Evolutionary conservation across 352 stramenopile genomes (phyloP), one percentile per base, ranked within the genome.

Genomic region (Phytophthora pisi): DNA sequence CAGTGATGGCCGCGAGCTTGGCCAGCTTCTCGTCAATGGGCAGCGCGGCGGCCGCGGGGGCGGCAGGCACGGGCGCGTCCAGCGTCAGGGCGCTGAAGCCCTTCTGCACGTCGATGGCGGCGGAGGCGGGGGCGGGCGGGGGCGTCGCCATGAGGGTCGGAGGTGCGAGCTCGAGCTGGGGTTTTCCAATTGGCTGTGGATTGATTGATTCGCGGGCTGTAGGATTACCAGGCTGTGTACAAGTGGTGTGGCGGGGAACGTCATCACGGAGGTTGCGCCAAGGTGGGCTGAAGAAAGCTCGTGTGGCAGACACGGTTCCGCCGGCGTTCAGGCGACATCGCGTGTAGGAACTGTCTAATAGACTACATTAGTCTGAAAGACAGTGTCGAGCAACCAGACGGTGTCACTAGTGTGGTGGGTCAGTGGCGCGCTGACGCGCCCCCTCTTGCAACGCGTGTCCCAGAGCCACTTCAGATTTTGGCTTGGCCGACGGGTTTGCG

Each of bases 11-110:
- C 18, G 78, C 76, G 49, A 93, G 69, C 53, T 82, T 77, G 15
- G 74, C 72, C 51, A 93, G 63, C 61, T 90, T 93, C 56, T 91
- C 72, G 58, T 92, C 78, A 31, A 88, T 68, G 11, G 78, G 75
- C 45, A 89, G 73, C 26, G 77, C 43, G 9, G 81, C 74, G 15
- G 69, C 45, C 11, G 60, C 26, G n/a, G 82, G 65, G 24, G 65
- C 11, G 0, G 81, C 20, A 3, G 74, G 55, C 0, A 71, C 51
- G 16, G 74, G 42, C 3, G 68, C 43, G 49, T 75, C 70, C 49
- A 92, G 59, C 3, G 57, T 74, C 18, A 92, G 69, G 36, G 77
- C 66, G 7, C 80, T 88, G 68, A 92, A 92, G 50, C 77, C 79
- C 47, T 81, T 68, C 18, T 79, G 65, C 53, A 83, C 62, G 58